phyloP scores from a whole-genome alignment of 164 flowering plant genomes.

The Cinnamomum chago region DNA sequence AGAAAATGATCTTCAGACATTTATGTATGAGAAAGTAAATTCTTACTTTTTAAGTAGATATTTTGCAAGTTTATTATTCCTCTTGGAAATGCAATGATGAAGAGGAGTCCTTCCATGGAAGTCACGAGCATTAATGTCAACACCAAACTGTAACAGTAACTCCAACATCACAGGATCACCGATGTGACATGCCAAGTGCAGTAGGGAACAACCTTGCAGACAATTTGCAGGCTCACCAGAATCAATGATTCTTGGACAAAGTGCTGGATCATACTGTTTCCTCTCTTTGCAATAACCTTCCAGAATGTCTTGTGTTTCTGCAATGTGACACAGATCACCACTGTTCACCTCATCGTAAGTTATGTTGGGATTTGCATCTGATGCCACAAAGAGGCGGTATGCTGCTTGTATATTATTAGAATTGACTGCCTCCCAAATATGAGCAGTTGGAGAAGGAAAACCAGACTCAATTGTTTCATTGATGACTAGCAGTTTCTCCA shows the following conservation, averaged over 20 bases:
- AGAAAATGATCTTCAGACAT: not conserved
- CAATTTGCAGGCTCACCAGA: conserved; percentile 44
- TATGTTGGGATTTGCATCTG: conserved; percentile 49
- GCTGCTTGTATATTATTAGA: conserved; percentile 49
- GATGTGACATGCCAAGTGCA: conserved; percentile 77
- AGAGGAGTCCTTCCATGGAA: conserved; percentile 89
- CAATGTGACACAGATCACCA: conserved; percentile 27
- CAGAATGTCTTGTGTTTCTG: conserved; percentile 23
- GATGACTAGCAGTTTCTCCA: conserved; percentile 54
- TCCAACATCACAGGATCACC: conserved; percentile 68
- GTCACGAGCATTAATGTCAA: conserved; percentile 67
- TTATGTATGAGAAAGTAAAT: not conserved
- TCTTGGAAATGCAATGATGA: conserved; percentile 71
- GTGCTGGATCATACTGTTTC: conserved; percentile 37
- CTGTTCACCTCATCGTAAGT: conserved; percentile 46
- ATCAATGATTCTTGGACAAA: conserved; percentile 41
- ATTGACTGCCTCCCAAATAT: conserved; percentile 81
- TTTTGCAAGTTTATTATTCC: conserved; percentile 63
- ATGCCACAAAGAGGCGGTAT: conserved; percentile 61
- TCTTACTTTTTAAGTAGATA: conserved; percentile 77
- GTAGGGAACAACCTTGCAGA: conserved; percentile 71
- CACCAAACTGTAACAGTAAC: conserved; percentile 81
- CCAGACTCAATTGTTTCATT: conserved; percentile 27
- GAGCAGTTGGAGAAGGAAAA: conserved; percentile 23
- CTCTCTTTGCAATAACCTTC: conserved; percentile 13